Percentiles rank a stretch among this genome's conserved stretches.
Evolutionary conservation across 495 filamentous ascomycete genomes (phyloP).

Genomic region (Trichoderma reesei): DNA sequence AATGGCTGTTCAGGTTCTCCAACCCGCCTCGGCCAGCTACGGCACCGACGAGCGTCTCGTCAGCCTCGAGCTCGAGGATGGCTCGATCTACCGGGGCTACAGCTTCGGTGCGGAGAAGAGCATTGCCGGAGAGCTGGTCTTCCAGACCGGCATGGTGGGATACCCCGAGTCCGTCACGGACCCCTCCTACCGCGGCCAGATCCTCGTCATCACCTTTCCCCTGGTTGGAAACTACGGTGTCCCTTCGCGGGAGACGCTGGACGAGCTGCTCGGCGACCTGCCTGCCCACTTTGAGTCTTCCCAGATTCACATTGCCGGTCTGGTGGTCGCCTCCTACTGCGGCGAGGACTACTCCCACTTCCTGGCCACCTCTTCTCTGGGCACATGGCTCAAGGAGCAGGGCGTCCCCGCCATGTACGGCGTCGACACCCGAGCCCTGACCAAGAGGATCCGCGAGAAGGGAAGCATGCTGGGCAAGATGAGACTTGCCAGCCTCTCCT

Average conservation of each 20-base stretch:
- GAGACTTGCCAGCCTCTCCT: conserved; percentile 43
- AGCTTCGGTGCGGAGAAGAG: conserved; percentile 92
- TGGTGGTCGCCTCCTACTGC: conserved; percentile 81
- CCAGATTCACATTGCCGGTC: conserved; percentile 84
- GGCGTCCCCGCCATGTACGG: conserved; percentile 93
- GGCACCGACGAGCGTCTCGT: conserved; percentile 48
- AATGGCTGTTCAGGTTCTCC: conserved; percentile 36
- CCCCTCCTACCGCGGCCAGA: conserved; percentile 86
- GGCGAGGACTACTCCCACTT: conserved; percentile 93
- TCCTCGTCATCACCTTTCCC: conserved; percentile 84
- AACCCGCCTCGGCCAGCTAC: conserved; percentile 46
- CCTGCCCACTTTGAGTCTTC: conserved; percentile 86
- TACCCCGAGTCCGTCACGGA: conserved; percentile 94
- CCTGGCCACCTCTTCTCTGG: conserved; percentile 79
- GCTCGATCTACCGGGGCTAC: conserved; percentile 77
- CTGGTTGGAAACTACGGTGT: conserved; percentile 93
- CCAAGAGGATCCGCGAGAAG: conserved; percentile 84
- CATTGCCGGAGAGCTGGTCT: conserved; percentile 91
- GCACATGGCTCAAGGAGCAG: conserved; percentile 91
- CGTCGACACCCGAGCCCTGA: conserved; percentile 87
- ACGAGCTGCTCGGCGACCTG: conserved; percentile 70
- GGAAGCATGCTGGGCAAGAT: conserved; percentile 95
- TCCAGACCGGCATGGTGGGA: conserved; percentile 98
- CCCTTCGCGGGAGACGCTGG: conserved; percentile 70
- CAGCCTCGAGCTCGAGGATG: conserved; percentile 84